These are phyloP conservation scores for Hydrangea macrophylla DNA, from an alignment of 148 eudicot species.

Conservation along the genomic window DNA sequence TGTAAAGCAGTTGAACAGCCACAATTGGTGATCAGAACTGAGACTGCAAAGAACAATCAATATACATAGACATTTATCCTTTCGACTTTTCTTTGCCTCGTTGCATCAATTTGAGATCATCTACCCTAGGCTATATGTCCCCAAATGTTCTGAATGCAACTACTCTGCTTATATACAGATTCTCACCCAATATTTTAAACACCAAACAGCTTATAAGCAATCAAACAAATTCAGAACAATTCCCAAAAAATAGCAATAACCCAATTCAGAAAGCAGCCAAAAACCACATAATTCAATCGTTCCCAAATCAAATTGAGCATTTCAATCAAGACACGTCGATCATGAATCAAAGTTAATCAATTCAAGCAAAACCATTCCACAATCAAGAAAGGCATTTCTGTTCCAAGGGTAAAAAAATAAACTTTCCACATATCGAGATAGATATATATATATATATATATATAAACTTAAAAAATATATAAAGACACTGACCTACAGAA, in stretches of 20 bases:
- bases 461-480: neutral
- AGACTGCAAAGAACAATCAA: neutral
- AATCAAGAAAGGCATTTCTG: neutral
- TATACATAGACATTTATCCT: too few species aligned
- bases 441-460: too few species aligned
- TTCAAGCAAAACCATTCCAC: neutral
- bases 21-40: neutral
- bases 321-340: neutral
- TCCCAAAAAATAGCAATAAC: neutral
- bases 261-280: neutral
- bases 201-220: too few species aligned
- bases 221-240: too few species aligned
- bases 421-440: neutral
- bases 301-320: too few species aligned
- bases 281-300: neutral
- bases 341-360: neutral
- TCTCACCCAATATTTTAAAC: neutral
- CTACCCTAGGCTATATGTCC: neutral
- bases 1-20: neutral
- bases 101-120: neutral
- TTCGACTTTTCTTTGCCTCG: neutral
- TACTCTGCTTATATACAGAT: neutral
- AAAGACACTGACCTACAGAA: constrained; percentile 57
- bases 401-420: neutral
- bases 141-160: neutral